These are phyloP conservation scores for Raphanus sativus DNA, from an alignment of 345 rosid species.

Conservation along the genomic window DNA sequence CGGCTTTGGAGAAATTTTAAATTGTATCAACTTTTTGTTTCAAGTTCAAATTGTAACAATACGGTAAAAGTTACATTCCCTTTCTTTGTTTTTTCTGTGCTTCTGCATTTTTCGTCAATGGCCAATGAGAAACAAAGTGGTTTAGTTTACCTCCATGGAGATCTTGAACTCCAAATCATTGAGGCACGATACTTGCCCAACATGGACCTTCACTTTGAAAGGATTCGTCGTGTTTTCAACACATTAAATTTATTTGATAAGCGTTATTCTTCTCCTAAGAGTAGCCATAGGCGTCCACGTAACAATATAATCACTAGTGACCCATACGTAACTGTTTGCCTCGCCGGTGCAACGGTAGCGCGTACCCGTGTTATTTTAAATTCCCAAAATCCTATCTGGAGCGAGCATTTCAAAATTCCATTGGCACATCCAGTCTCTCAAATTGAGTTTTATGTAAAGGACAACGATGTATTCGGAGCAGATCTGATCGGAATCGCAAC, in stretches of 20 bases:
- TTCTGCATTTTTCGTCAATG: constrained; percentile 28
- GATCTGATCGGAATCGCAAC: constrained; percentile 65
- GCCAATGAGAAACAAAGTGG: constrained; percentile 28
- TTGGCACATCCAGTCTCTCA: constrained; percentile 66
- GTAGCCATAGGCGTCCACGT: constrained; percentile 26
- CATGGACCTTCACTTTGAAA: constrained; percentile 71
- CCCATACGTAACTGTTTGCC: constrained; percentile 77
- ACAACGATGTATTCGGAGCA: constrained; percentile 79
- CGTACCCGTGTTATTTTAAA: constrained; percentile 82
- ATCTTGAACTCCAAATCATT: constrained; percentile 62
- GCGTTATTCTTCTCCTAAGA: constrained; percentile 27
- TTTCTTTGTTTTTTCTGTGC: not conserved
- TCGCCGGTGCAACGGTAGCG: constrained; percentile 74
- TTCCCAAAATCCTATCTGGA: constrained; percentile 64
- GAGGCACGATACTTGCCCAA: constrained; percentile 80
- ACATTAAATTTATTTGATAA: constrained; percentile 42
- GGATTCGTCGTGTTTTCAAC: constrained; percentile 53
- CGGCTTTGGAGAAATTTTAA: not conserved
- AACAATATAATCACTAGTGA: constrained; percentile 71
- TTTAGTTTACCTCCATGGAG: constrained; percentile 61
- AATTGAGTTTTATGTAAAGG: constrained; percentile 76
- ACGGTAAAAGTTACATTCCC: not conserved
- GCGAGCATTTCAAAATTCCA: constrained; percentile 64
- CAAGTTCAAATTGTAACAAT: not conserved
- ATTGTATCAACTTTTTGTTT: not conserved